Base-by-base conservation (phyloP, 2,329 filamentous ascomycete genomes). In the Alternaria solani region DNA sequence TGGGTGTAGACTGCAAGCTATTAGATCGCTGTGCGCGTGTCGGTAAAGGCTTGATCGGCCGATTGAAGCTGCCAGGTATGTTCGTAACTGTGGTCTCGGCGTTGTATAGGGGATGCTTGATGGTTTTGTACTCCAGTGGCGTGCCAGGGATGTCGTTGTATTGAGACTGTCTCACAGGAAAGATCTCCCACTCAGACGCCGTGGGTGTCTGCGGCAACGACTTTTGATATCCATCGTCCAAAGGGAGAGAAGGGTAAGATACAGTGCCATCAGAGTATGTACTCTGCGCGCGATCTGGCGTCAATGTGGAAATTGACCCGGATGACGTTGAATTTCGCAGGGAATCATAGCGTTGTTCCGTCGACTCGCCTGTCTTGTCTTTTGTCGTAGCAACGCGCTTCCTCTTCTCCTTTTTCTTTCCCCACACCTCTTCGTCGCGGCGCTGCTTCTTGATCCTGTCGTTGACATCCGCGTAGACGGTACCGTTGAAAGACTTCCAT, bases 381-480 rank as follows among this genome's bases (percentile, higher is more conserved):
- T 41, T 26, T 6, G 26, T 11, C 4, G 12, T 23, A 18, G 16
- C 26, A 4, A 16, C 43, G 16, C 34, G 41, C 18, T 48, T 59
- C 7, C 34, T 47, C 20, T 44, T 53, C 14, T 16, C 39, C 14
- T 46, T 47, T 46, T 47, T 51, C 16, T 38, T 41, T 0, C 28
- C 44, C 55, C 62, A 64, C 3, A 59, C 7, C 18, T 55, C 48
- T 28, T 62, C 25, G 14, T 52, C 55, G 4, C 52, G 36, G 20
- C 26, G 43, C 43, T 57, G 44, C 14, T 44, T 42, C 55, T 64
- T 64, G 5, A 53, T 44, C 18, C 9, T 14, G 5, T 64, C 62
- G 3, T 51, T 51, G 12, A 62, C 23, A n/a, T 62, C 62, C 6
- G 59, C 44, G 34, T 64, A 60, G 2, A 64, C 41, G 5, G 55